A percentile compares a stretch with the other conserved stretches of the same genome.
Evolutionary conservation across 1,284 basidiomycete species (phyloP).

Genomic region (Ceraceosorus bombacis): DNA sequence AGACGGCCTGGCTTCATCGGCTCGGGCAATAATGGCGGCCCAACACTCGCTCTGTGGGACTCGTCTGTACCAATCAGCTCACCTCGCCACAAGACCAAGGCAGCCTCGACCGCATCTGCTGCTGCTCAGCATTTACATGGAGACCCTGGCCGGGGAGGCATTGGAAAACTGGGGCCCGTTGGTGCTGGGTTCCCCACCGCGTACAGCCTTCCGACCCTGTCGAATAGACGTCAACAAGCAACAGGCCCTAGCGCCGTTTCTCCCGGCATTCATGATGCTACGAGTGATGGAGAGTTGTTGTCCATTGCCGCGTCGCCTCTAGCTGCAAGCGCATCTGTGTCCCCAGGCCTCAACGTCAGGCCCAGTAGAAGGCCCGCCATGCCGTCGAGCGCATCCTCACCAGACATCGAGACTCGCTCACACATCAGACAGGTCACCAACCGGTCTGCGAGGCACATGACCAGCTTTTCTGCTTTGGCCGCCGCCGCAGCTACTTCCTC

Average conservation of each 20-base stretch:
- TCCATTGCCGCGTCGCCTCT: background rate
- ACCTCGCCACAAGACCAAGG: background rate
- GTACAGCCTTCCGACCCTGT: conserved; percentile 2
- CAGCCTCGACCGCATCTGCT: background rate
- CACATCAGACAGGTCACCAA: background rate
- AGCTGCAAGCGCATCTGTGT: too few relatives aligned
- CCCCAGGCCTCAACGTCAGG: too few relatives aligned
- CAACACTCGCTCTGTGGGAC: too few relatives aligned
- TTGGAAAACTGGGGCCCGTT: background rate
- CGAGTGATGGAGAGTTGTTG: too few relatives aligned
- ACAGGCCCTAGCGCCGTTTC: too few relatives aligned
- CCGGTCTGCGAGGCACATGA: background rate
- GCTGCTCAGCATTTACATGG: conserved; percentile 4
- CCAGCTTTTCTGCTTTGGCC: background rate
- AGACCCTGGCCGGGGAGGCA: conserved; percentile 6
- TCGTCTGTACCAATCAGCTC: background rate
- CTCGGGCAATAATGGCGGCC: background rate
- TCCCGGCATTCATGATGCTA: too few relatives aligned
- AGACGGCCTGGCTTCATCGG: conserved; percentile 5
- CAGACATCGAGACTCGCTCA: background rate
- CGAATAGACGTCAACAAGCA: background rate
- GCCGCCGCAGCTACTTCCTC: background rate
- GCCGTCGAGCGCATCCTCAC: background rate
- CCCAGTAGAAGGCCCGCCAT: background rate
- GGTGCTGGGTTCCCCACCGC: background rate